phyloP scores from a whole-genome alignment of 78 protist genomes.

The Emiliania huxleyi region DNA sequence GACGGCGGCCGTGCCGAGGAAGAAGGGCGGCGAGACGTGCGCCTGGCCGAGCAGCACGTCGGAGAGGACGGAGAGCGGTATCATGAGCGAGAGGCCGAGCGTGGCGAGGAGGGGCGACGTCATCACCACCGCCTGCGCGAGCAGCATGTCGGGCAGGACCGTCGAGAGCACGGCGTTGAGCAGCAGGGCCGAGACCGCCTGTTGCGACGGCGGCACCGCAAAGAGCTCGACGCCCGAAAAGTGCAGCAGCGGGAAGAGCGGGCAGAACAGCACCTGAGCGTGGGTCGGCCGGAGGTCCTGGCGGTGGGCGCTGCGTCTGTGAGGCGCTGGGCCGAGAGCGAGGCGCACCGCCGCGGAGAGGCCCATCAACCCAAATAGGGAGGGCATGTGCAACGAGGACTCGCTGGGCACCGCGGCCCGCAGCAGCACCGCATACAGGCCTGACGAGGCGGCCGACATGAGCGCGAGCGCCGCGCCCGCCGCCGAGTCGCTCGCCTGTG shows the following conservation, averaged over 20 bases:
- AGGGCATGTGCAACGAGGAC: background rate
- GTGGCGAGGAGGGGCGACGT: constrained; percentile 2
- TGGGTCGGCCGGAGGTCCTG: too few species aligned
- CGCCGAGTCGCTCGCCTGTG: too few species aligned
- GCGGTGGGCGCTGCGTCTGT: too few species aligned
- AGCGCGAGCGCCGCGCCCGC: background rate
- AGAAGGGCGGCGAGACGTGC: constrained; percentile 70
- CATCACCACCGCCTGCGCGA: background rate
- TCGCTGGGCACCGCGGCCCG: background rate
- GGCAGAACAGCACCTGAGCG: too few species aligned
- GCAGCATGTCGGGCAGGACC: background rate
- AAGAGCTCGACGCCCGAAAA: background rate
- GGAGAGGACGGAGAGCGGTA: background rate
- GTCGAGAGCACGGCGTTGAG: background rate
- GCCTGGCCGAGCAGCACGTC: too few species aligned
- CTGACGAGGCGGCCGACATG: background rate
- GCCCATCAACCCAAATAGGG: background rate
- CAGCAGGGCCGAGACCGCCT: background rate
- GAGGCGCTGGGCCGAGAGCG: too few species aligned
- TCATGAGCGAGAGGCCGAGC: background rate
- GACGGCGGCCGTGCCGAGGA: constrained; percentile 66
- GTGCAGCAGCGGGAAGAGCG: constrained; percentile 12
- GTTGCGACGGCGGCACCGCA: background rate
- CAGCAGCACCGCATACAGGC: background rate
- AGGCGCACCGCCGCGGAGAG: background rate